These are phyloP conservation scores for Epichloe sp. DNA, from an alignment of 2,329 filamentous ascomycete species.

Conservation along the genomic window DNA sequence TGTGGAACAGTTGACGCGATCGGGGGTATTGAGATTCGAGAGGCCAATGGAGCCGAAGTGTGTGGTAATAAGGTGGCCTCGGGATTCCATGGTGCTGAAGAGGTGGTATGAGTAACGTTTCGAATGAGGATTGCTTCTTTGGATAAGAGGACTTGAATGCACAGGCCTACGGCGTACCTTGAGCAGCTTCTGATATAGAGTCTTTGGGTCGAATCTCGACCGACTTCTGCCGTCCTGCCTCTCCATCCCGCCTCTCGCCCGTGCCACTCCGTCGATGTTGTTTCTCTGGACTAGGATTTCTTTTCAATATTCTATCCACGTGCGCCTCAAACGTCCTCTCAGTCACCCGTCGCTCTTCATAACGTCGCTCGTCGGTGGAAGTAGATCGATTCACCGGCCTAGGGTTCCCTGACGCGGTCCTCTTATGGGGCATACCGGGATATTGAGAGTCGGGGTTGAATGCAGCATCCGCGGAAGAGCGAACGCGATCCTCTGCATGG, in stretches of 20 bases:
- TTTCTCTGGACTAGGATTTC: slow-evolving; percentile 45
- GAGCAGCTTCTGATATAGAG: slow-evolving; percentile 32
- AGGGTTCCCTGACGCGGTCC: slow-evolving; percentile 43
- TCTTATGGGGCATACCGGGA: slow-evolving; percentile 37
- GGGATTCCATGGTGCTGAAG: slow-evolving; percentile 57
- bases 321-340: slow-evolving; percentile 46
- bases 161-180: slow-evolving; percentile 25
- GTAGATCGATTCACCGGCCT: slow-evolving; percentile 30
- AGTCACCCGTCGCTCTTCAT: slow-evolving; percentile 40
- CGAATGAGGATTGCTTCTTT: neutral
- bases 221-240: slow-evolving; percentile 27
- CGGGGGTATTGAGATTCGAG: slow-evolving; percentile 49
- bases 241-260: slow-evolving; percentile 25
- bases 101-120: neutral
- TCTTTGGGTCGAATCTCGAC: slow-evolving; percentile 33
- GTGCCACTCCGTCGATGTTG: slow-evolving; percentile 31
- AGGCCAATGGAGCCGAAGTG: slow-evolving; percentile 60
- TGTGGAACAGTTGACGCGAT: slow-evolving; percentile 62
- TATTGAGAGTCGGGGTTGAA: slow-evolving; percentile 19
- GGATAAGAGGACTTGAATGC: neutral
- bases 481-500: slow-evolving; percentile 24
- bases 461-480: slow-evolving; percentile 21
- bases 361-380: slow-evolving; percentile 26
- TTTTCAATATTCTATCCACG: slow-evolving; percentile 46
- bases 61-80: slow-evolving; percentile 59